Conservation (phyloP, 805 yeast genomes). For the Candida nemodendra region DNA sequence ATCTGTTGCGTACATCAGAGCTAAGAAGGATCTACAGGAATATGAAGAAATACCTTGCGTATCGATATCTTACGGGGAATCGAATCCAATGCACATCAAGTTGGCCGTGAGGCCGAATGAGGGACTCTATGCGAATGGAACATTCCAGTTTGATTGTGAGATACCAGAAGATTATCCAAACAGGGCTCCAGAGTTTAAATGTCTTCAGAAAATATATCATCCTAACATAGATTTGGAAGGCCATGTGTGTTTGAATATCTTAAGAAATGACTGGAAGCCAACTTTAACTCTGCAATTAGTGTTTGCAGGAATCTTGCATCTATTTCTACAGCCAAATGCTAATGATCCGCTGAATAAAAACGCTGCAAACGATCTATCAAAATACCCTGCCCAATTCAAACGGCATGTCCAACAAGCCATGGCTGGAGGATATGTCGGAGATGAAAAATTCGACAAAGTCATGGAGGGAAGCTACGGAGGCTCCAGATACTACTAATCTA, state of each 20-base stretch:
- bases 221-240: constrained; percentile 93
- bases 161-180: constrained; percentile 81
- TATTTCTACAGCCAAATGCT: constrained; percentile 88
- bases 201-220: constrained; percentile 74
- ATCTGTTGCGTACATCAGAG: constrained; percentile 68
- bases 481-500: constrained; percentile 8
- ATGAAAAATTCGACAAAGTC: constrained; percentile 64
- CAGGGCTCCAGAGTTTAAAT: constrained; percentile 84
- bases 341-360: constrained; percentile 89
- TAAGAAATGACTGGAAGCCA: constrained; percentile 96
- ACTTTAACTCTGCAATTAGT: constrained; percentile 79
- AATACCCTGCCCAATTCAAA: constrained; percentile 48
- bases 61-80: constrained; percentile 49
- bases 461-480: constrained; percentile 15
- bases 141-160: constrained; percentile 64
- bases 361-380: constrained; percentile 65
- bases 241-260: constrained; percentile 84
- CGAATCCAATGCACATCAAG: constrained; percentile 60
- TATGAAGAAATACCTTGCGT: constrained; percentile 54
- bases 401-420: constrained; percentile 59
- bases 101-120: constrained; percentile 62
- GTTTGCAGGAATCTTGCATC: constrained; percentile 78
- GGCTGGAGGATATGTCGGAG: constrained; percentile 67
- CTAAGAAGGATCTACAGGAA: constrained; percentile 75
- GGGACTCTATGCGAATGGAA: constrained; percentile 70